Evolutionary conservation across 1,284 basidiomycete genomes (phyloP).

Genomic region (Chiua sp.): DNA sequence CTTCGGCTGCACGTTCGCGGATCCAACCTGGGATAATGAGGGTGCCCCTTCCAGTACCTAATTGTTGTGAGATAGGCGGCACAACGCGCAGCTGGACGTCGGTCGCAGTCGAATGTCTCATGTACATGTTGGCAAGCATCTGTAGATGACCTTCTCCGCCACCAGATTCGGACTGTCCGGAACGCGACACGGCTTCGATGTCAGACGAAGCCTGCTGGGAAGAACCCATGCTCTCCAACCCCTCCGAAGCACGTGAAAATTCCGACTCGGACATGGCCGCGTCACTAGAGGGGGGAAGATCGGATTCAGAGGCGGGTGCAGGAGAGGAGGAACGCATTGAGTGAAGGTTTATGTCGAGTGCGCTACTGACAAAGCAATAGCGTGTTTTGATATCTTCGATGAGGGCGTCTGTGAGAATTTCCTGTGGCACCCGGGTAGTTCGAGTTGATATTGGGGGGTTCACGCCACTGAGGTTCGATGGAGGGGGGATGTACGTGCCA

Average conservation of each 20-base stretch:
- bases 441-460: slow-evolving; percentile 68
- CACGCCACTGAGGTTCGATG: slow-evolving; percentile 66
- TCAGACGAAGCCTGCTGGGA: slow-evolving; percentile 63
- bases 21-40: slow-evolving; percentile 95
- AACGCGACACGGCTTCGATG: slow-evolving; percentile 57
- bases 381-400: slow-evolving; percentile 86
- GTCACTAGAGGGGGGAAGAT: slow-evolving; percentile 59
- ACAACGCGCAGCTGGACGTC: slow-evolving; percentile 69
- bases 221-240: slow-evolving; percentile 53
- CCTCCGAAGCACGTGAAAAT: slow-evolving; percentile 58
- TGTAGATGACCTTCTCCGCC: slow-evolving; percentile 59
- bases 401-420: slow-evolving; percentile 74
- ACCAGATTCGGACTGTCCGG: slow-evolving; percentile 27
- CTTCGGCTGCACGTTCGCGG: slow-evolving; percentile 88
- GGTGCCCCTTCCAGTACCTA: slow-evolving; percentile 76
- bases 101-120: slow-evolving; percentile 73
- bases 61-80: slow-evolving; percentile 66
- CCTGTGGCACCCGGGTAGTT: slow-evolving; percentile 70
- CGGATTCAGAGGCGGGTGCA: slow-evolving; percentile 51
- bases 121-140: slow-evolving; percentile 70
- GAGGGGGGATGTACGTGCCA: slow-evolving; percentile 81
- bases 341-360: slow-evolving; percentile 45
- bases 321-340: slow-evolving; percentile 51
- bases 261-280: slow-evolving; percentile 67
- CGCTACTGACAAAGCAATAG: slow-evolving; percentile 77